A percentile compares a stretch with the other conserved stretches of the same genome.
These are phyloP conservation scores for Incumbomyces lentus DNA, from an alignment of 2,329 filamentous ascomycete genomes.

Conservation along the genomic window DNA sequence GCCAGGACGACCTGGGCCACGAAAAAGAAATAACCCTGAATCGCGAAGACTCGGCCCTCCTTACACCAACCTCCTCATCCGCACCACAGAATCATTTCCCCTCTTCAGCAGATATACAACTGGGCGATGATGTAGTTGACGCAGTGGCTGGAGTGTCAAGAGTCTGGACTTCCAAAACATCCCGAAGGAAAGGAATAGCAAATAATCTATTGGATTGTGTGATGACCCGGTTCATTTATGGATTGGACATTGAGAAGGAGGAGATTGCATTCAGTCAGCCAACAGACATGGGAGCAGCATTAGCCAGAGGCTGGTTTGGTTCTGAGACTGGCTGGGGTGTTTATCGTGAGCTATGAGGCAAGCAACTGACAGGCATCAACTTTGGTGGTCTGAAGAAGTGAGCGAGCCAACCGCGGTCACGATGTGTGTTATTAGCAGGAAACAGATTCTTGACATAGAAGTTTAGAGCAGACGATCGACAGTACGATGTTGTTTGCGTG, in stretches of 20 bases:
- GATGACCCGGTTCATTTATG: constrained; percentile 45
- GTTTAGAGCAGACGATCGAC: neutral
- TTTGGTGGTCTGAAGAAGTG: too few species aligned
- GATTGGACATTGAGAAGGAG: constrained; percentile 44
- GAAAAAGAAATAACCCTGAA: neutral
- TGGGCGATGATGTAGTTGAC: constrained; percentile 32
- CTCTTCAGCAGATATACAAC: constrained; percentile 17
- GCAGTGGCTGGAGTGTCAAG: constrained; percentile 53
- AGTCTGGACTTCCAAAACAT: constrained; percentile 52
- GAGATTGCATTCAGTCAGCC: constrained; percentile 55
- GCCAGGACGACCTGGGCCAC: neutral
- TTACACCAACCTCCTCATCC: constrained; percentile 5
- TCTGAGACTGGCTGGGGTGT: constrained; percentile 46
- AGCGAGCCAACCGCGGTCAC: neutral
- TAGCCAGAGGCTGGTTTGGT: constrained; percentile 51
- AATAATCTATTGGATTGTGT: constrained; percentile 47
- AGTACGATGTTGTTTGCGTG: too few species aligned
- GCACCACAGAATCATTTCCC: neutral
- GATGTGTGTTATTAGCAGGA: neutral
- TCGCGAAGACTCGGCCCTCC: constrained; percentile 1
- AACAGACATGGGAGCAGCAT: constrained; percentile 48
- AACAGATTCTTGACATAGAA: neutral
- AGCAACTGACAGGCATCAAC: too few species aligned
- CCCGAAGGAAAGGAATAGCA: constrained; percentile 48
- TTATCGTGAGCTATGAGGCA: constrained; percentile 38